Conservation (phyloP, 2,329 filamentous ascomycete species). For the Colletotrichum sansevieriae region DNA sequence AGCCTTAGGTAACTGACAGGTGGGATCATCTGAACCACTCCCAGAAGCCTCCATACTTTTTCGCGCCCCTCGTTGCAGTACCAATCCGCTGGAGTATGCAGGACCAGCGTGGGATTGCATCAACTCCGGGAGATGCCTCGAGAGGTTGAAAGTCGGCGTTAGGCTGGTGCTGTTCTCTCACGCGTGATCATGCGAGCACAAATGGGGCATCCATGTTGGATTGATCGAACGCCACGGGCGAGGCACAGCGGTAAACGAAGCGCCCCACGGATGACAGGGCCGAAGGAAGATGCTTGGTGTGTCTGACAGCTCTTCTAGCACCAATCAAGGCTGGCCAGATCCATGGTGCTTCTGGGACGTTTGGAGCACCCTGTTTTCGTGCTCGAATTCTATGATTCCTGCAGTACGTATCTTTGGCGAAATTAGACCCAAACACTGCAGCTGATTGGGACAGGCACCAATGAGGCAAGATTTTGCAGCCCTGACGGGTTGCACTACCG, state of each 20-base stretch:
- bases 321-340: constrained; percentile 7
- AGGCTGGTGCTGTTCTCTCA: constrained; percentile 5
- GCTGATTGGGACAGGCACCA: too few species aligned
- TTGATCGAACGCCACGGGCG: constrained; percentile 5
- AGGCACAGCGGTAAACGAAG: constrained; percentile 4
- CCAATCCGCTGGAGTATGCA: background rate
- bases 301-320: constrained; percentile 15
- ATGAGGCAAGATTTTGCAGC: too few species aligned
- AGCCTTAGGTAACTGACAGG: background rate
- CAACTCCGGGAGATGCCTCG: background rate
- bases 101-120: background rate
- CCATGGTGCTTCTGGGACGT: constrained; percentile 1
- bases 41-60: background rate
- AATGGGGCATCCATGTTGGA: background rate
- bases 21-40: background rate
- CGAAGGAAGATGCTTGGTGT: constrained; percentile 1
- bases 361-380: background rate
- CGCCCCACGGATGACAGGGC: constrained; percentile 33
- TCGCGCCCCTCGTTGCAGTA: background rate
- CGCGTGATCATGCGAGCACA: constrained; percentile 20
- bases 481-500: too few species aligned
- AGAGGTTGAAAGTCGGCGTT: background rate
- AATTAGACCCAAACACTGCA: constrained; percentile 15
- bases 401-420: background rate
- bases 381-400: background rate